Percentiles rank a stretch among this genome's conserved stretches.
phyloP scores from a whole-genome alignment of 2,329 filamentous ascomycete genomes.

The Fusarium sp. region DNA sequence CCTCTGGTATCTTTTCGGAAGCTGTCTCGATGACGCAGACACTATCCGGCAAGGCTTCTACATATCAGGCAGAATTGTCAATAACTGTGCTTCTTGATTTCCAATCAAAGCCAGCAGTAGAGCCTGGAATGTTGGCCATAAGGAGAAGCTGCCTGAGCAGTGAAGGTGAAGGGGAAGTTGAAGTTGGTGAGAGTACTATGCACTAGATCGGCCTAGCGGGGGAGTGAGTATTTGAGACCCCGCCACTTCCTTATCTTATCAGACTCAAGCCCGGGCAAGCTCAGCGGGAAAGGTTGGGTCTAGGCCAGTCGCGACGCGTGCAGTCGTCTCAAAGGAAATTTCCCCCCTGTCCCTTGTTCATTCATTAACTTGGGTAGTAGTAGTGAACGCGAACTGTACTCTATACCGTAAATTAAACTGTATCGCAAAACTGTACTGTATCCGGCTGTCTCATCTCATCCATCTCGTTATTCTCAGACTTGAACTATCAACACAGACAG shows the following conservation, averaged over 20 bases:
- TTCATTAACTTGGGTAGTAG: not conserved
- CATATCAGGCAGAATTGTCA: slow-evolving; percentile 73
- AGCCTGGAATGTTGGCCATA: slow-evolving; percentile 60
- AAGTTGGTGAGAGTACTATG: not conserved
- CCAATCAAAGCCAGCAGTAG: slow-evolving; percentile 73
- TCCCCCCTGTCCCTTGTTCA: slow-evolving; percentile 9
- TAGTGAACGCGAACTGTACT: slow-evolving; percentile 25
- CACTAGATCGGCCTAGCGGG: slow-evolving; percentile 22
- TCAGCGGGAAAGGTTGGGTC: too few species aligned
- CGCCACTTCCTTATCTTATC: slow-evolving; percentile 33
- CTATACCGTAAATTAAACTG: slow-evolving; percentile 8
- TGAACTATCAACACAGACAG: slow-evolving; percentile 25
- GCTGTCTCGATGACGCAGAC: slow-evolving; percentile 59
- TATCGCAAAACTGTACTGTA: slow-evolving; percentile 31
- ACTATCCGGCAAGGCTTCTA: slow-evolving; percentile 70
- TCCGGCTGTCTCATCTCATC: slow-evolving; percentile 8
- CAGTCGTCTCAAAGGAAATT: too few species aligned
- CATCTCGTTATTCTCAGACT: slow-evolving; percentile 13
- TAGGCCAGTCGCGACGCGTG: too few species aligned
- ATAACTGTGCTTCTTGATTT: slow-evolving; percentile 73
- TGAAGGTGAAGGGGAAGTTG: not conserved
- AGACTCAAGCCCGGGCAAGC: not conserved
- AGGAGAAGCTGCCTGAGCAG: slow-evolving; percentile 10
- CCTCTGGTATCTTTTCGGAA: slow-evolving; percentile 59
- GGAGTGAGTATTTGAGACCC: not conserved